phyloP scores from a whole-genome alignment of 768 basidiomycete species.

The Cyclocybe aegerita region DNA sequence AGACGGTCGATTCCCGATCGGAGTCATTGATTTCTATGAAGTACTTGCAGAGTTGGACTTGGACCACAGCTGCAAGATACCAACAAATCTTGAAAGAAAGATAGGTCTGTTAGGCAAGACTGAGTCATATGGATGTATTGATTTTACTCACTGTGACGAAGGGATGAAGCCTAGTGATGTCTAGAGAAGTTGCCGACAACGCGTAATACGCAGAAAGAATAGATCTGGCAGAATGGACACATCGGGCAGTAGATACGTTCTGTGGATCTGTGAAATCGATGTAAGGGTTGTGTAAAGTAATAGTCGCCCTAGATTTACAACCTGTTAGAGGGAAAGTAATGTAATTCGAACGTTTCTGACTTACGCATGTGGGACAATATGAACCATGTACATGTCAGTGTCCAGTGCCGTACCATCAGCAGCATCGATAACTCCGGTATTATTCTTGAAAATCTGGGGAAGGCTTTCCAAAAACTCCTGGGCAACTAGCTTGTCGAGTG shows the following conservation, averaged over 20 bases:
- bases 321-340: slow-evolving; percentile 4
- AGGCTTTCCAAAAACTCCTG: slow-evolving; percentile 68
- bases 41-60: slow-evolving; percentile 84
- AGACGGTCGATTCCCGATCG: slow-evolving; percentile 71
- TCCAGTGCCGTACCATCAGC: slow-evolving; percentile 63
- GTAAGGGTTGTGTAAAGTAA: slow-evolving; percentile 85
- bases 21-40: slow-evolving; percentile 81
- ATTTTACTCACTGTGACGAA: slow-evolving; percentile 65
- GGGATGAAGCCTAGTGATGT: slow-evolving; percentile 77
- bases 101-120: slow-evolving; percentile 9
- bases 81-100: slow-evolving; percentile 67
- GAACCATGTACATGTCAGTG: slow-evolving; percentile 86
- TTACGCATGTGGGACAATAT: slow-evolving; percentile 84
- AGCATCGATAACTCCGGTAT: slow-evolving; percentile 58
- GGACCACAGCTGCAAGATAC: slow-evolving; percentile 87
- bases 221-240: slow-evolving; percentile 70
- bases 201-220: slow-evolving; percentile 77
- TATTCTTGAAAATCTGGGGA: slow-evolving; percentile 66
- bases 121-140: slow-evolving; percentile 1
- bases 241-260: slow-evolving; percentile 68
- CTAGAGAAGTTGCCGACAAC: slow-evolving; percentile 79
- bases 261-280: slow-evolving; percentile 70
- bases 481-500: slow-evolving; percentile 67
- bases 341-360: slow-evolving; percentile 25
- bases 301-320: slow-evolving; percentile 61